These are phyloP conservation scores for Candida buenavistaensis DNA, from an alignment of 1,139 yeast species.

Conservation along the genomic window DNA sequence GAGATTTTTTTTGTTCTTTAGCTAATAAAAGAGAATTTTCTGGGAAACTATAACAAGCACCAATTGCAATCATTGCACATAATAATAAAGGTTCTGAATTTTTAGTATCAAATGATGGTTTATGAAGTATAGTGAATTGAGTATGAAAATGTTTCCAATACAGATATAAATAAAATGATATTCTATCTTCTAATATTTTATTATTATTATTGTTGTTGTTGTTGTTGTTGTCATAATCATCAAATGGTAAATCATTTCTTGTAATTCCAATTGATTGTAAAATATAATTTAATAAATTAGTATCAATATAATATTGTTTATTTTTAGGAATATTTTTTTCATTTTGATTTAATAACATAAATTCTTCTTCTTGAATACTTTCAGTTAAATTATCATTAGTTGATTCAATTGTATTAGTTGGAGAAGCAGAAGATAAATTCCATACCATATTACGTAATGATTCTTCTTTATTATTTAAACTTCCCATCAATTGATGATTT, in stretches of 20 bases:
- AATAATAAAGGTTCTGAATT: slow-evolving; percentile 53
- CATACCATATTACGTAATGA: slow-evolving; percentile 7
- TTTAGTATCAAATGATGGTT: slow-evolving; percentile 61
- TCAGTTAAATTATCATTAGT: slow-evolving; percentile 12
- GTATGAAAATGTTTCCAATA: slow-evolving; percentile 65
- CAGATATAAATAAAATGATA: slow-evolving; percentile 29
- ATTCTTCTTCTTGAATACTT: slow-evolving; percentile 10
- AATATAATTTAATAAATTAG: slow-evolving; percentile 15
- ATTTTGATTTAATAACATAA: slow-evolving; percentile 19
- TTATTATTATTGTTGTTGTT: slow-evolving; percentile 22
- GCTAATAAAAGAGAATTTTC: slow-evolving; percentile 15
- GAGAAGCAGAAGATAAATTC: slow-evolving; percentile 32
- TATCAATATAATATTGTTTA: slow-evolving; percentile 31
- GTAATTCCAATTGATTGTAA: slow-evolving; percentile 14
- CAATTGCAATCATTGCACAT: slow-evolving; percentile 59
- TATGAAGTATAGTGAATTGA: slow-evolving; percentile 61
- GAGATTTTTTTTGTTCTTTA: slow-evolving; percentile 19
- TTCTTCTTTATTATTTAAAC: slow-evolving; percentile 5
- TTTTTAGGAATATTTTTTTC: slow-evolving; percentile 25
- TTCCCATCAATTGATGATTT: no score
- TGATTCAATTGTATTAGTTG: slow-evolving; percentile 38
- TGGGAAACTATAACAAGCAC: slow-evolving; percentile 35
- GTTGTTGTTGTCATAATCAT: no score
- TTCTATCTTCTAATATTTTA: slow-evolving; percentile 29
- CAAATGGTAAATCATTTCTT: slow-evolving; percentile 16